Base-by-base conservation (phyloP, 306 rosid genomes). In the Pachyrhizus erosus region DNA sequence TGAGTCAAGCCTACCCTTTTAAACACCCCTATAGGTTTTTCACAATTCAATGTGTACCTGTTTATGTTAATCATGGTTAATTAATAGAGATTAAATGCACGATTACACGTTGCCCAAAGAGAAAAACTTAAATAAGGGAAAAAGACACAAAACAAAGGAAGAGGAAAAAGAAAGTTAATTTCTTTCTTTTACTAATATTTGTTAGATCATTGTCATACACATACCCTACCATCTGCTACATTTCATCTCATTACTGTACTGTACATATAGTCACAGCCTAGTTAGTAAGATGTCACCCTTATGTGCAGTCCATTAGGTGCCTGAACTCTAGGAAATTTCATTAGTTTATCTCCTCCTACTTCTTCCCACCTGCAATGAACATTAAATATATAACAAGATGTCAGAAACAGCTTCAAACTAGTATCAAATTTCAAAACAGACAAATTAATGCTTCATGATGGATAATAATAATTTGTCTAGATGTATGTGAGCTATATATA, bases 271-370 rank as follows among this genome's bases (percentile, higher is more conserved):
- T 46, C 83, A 40, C 3, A 0, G 48, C 81, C 84, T 78, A 83
- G 81, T 89, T 80, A 91, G 85, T 77, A 87, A 81, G 94, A 78
- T 83, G 87, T 76, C 79, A 93, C 94, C 82, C 97, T 92, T 83
- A 96, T 85, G 88, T 91, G 99, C 76, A 92, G 81, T 79, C 99
- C 99, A 86, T 94, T 91, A 58, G 99, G 99, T 60, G 99, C 99
- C 78, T 91, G 91, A 60, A 96, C 98, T 84, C 98, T 92, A 0
- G 99, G 99, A 88, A 96, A 96, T 77, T 90, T 96, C 98, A 89
- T 80, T 29, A 96, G 84, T 86, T 91, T 89, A 26, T 96, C 94
- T 76, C 97, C 99, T 66, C 99, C 99, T 76, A 92, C 89, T 91
- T 93, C 99, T 81, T 96, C 97, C 99, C 99, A 96, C 84, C 99